Percentiles rank a stretch among this genome's conserved stretches.
phyloP scores from a whole-genome alignment of 2,329 filamentous ascomycete species.

The Ceratocystis harringtonii region DNA sequence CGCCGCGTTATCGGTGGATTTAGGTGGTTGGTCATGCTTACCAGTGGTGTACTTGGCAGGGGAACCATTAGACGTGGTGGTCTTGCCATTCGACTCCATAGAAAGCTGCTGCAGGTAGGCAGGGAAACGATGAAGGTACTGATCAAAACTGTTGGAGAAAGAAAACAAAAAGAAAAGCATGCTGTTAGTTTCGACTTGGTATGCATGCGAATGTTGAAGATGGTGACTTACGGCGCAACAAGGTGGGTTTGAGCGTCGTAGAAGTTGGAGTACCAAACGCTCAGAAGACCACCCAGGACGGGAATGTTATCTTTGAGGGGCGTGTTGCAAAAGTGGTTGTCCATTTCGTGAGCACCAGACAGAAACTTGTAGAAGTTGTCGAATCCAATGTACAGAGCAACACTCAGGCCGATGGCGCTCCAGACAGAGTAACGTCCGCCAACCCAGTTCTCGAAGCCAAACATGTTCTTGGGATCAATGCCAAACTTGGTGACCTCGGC shows the following conservation, averaged over 20 bases:
- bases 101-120: constrained; percentile 98
- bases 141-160: constrained; percentile 58
- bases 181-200: constrained; percentile 10
- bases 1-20: background rate
- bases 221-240: constrained; percentile 63
- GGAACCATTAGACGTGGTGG: constrained; percentile 74
- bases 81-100: constrained; percentile 99
- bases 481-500: constrained; percentile 94
- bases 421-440: constrained; percentile 97
- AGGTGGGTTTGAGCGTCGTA: constrained; percentile 96
- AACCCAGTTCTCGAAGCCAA: constrained; percentile 97
- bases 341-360: constrained; percentile 88
- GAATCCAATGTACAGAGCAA: constrained; percentile 86
- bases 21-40: constrained; percentile 20
- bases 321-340: constrained; percentile 89
- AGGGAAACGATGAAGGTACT: constrained; percentile 97
- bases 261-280: constrained; percentile 98
- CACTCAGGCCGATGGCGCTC: constrained; percentile 93
- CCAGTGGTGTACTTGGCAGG: constrained; percentile 94
- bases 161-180: background rate
- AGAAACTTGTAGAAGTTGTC: constrained; percentile 98
- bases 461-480: constrained; percentile 99
- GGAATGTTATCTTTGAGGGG: constrained; percentile 93
- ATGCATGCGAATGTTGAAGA: background rate
- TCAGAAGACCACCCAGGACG: constrained; percentile 76